Conservation (phyloP, 805 yeast genomes). For the Wickerhamiella musiphila region DNA sequence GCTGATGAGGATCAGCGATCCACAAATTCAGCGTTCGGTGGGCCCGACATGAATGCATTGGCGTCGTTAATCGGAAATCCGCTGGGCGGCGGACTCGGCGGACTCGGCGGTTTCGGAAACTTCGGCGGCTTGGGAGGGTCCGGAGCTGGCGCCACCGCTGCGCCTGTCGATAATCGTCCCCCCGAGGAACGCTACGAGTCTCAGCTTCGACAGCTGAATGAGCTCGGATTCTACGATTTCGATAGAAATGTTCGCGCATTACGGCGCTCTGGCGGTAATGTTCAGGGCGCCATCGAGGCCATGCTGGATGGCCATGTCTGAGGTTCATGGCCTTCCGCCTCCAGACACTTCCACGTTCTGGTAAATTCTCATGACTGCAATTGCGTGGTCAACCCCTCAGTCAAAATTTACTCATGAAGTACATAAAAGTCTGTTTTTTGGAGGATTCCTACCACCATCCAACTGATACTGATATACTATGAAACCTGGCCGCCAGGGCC, state of each 20-base stretch:
- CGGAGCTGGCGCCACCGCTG: constrained; percentile 18
- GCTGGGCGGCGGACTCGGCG: constrained; percentile 1
- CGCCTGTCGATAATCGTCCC: constrained; percentile 38
- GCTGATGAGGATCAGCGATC: constrained; percentile 11
- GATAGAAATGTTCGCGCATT: constrained; percentile 83
- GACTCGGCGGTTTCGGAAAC: constrained; percentile 3
- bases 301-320: constrained; percentile 45
- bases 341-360: not conserved
- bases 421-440: not conserved
- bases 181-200: constrained; percentile 64
- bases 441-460: not conserved
- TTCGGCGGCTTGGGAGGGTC: constrained; percentile 24
- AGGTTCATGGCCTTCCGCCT: not conserved
- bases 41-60: constrained; percentile 5
- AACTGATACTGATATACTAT: too few relatives aligned
- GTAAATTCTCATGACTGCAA: not conserved
- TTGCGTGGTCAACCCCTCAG: too few relatives aligned
- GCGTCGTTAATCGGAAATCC: constrained; percentile 3
- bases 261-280: constrained; percentile 91
- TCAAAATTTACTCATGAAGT: not conserved
- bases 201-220: constrained; percentile 59
- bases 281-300: constrained; percentile 90
- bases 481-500: too few relatives aligned
- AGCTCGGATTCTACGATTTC: constrained; percentile 79
- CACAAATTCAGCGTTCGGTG: constrained; percentile 2